These are phyloP conservation scores for Psidium guajava DNA, from an alignment of 345 rosid genomes.

Conservation along the genomic window DNA sequence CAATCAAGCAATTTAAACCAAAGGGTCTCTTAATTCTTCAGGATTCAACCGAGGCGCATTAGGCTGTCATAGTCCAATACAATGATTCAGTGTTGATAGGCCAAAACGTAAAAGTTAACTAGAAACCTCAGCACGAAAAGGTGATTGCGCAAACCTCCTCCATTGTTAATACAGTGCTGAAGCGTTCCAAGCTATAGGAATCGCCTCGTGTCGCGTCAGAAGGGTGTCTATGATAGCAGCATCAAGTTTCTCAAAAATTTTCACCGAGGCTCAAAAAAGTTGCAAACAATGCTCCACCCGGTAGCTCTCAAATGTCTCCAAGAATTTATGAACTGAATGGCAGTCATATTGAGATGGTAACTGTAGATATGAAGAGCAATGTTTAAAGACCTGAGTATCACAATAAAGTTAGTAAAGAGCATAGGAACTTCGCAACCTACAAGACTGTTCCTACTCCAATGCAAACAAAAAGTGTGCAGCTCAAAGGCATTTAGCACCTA, in stretches of 20 bases:
- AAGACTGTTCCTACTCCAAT: background rate
- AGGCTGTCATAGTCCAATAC: conserved; percentile 79
- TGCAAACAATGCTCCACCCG: conserved; percentile 92
- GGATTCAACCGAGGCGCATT: conserved; percentile 95
- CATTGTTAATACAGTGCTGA: conserved; percentile 31
- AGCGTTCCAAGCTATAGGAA: conserved; percentile 26
- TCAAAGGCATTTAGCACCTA: background rate
- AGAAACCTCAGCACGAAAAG: background rate
- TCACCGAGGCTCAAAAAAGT: conserved; percentile 74
- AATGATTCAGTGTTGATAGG: conserved; percentile 38
- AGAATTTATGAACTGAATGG: conserved; percentile 44
- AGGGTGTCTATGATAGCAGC: conserved; percentile 28
- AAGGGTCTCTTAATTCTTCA: conserved; percentile 78
- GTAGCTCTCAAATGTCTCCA: conserved; percentile 97
- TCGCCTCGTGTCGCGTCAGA: conserved; percentile 20
- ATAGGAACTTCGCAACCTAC: background rate
- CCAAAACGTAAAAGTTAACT: background rate
- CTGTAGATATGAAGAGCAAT: conserved; percentile 29
- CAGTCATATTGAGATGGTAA: conserved; percentile 73
- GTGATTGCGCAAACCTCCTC: conserved; percentile 45
- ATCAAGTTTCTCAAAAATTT: conserved; percentile 57
- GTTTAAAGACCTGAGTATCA: conserved; percentile 1
- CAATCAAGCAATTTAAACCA: conserved; percentile 94
- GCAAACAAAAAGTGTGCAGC: background rate
- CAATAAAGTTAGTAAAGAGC: background rate